Conservation (phyloP, 139 green algal genomes). For the Chlorella sp. region DNA sequence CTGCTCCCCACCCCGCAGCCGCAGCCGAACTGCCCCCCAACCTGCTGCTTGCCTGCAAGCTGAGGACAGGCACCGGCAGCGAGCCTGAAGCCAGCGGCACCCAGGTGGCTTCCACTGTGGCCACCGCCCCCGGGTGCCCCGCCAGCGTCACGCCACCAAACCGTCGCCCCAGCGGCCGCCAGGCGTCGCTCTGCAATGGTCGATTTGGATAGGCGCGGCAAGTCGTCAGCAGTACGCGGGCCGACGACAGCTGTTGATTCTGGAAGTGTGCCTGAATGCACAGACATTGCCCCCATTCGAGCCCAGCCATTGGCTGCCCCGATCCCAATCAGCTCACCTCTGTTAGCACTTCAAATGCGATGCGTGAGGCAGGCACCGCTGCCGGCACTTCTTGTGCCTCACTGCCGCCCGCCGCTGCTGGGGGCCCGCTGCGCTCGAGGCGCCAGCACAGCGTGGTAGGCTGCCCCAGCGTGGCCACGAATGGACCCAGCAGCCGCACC, state of each 20-base stretch:
- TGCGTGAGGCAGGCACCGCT: background rate
- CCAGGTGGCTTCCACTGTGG: constrained; percentile 61
- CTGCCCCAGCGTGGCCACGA: constrained; percentile 46
- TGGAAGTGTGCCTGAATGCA: background rate
- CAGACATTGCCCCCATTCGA: background rate
- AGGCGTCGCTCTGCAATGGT: constrained; percentile 36
- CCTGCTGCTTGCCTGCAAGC: too few relatives aligned
- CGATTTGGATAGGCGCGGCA: background rate
- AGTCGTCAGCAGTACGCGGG: too few relatives aligned
- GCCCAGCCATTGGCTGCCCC: background rate
- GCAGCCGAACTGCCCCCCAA: too few relatives aligned
- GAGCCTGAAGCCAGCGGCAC: constrained; percentile 41
- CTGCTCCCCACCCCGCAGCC: too few relatives aligned
- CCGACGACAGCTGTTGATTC: too few relatives aligned
- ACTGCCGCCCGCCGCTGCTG: background rate
- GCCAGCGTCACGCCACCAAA: constrained; percentile 36
- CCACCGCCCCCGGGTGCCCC: constrained; percentile 27
- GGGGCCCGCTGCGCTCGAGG: constrained; percentile 47
- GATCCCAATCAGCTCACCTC: constrained; percentile 16
- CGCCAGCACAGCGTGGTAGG: constrained; percentile 61
- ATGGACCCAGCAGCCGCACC: constrained; percentile 57
- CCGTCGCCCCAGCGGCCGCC: constrained; percentile 26
- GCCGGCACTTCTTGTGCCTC: background rate
- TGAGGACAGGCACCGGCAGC: constrained; percentile 54
- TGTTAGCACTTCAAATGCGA: constrained; percentile 46